These are phyloP conservation scores for Cephaloascus albidus DNA, from an alignment of 805 yeast species.

Conservation along the genomic window DNA sequence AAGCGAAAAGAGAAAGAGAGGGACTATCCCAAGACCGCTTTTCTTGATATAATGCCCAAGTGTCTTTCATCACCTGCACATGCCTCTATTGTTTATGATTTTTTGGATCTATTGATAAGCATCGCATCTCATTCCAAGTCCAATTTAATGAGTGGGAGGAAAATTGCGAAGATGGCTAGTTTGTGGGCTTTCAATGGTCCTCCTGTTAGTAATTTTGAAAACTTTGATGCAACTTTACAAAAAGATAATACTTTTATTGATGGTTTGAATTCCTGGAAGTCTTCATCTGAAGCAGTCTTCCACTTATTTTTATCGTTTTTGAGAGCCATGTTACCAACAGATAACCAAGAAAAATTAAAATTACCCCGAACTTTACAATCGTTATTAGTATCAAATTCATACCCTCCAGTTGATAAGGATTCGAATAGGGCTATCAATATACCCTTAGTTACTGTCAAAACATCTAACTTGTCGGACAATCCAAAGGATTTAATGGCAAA, in stretches of 20 bases:
- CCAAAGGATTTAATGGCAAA: constrained; percentile 51
- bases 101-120: constrained; percentile 70
- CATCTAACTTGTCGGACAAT: constrained; percentile 36
- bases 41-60: constrained; percentile 74
- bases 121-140: constrained; percentile 71
- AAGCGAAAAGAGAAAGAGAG: constrained; percentile 54
- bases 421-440: constrained; percentile 35
- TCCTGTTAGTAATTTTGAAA: constrained; percentile 13
- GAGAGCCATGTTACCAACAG: constrained; percentile 67
- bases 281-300: constrained; percentile 78
- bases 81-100: constrained; percentile 83
- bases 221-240: constrained; percentile 22
- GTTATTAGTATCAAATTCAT: constrained; percentile 52
- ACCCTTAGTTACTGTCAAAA: constrained; percentile 53
- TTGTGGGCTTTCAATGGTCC: constrained; percentile 74
- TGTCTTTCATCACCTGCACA: constrained; percentile 79
- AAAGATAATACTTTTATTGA: constrained; percentile 41
- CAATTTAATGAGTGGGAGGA: constrained; percentile 72
- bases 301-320: constrained; percentile 72
- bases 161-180: constrained; percentile 73
- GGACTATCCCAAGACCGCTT: constrained; percentile 63
- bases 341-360: constrained; percentile 44
- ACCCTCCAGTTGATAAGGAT: constrained; percentile 56
- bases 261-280: constrained; percentile 70
- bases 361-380: constrained; percentile 63